Evolutionary conservation across 192 early-diverging fungal species (phyloP).

Genomic region (Funneliformis geosporum): DNA sequence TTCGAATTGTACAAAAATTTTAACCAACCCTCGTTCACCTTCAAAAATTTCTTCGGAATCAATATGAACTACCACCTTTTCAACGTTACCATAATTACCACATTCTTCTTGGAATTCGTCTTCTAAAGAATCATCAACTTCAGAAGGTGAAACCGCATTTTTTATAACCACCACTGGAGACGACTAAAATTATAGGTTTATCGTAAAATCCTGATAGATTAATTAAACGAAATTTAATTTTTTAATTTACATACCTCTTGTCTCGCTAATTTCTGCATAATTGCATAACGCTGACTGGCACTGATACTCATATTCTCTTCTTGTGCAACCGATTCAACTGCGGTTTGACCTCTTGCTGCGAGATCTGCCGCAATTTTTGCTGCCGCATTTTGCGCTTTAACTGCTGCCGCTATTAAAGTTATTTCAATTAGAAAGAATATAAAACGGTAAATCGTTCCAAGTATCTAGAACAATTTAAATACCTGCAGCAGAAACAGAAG

Average conservation of each 20-base stretch:
- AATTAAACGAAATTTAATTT: background rate
- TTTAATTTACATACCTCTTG: slow-evolving; percentile 37
- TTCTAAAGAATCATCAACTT: slow-evolving; percentile 81
- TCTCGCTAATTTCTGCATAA: slow-evolving; percentile 72
- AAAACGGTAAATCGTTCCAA: background rate
- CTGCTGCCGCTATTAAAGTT: slow-evolving; percentile 37
- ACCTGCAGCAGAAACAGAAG: slow-evolving; percentile 36
- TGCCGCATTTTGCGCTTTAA: slow-evolving; percentile 48
- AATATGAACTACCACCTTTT: slow-evolving; percentile 63
- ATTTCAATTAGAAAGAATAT: background rate
- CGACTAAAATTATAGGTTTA: slow-evolving; percentile 23
- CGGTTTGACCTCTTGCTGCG: slow-evolving; percentile 44
- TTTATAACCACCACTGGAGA: slow-evolving; percentile 64
- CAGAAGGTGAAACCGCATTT: slow-evolving; percentile 70
- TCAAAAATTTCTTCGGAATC: slow-evolving; percentile 42
- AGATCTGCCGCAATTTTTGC: slow-evolving; percentile 49
- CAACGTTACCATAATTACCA: slow-evolving; percentile 74
- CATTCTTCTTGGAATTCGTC: slow-evolving; percentile 84
- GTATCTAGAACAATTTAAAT: slow-evolving; percentile 22
- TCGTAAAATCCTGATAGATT: background rate
- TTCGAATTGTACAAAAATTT: slow-evolving; percentile 76
- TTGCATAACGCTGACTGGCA: slow-evolving; percentile 60
- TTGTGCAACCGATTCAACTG: slow-evolving; percentile 53
- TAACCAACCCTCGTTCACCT: slow-evolving; percentile 56
- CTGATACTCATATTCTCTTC: slow-evolving; percentile 57